Percentiles rank a stretch among this genome's conserved stretches.
Evolutionary conservation across 2,329 filamentous ascomycete species (phyloP).

Genomic region (Xylaria sp.): DNA sequence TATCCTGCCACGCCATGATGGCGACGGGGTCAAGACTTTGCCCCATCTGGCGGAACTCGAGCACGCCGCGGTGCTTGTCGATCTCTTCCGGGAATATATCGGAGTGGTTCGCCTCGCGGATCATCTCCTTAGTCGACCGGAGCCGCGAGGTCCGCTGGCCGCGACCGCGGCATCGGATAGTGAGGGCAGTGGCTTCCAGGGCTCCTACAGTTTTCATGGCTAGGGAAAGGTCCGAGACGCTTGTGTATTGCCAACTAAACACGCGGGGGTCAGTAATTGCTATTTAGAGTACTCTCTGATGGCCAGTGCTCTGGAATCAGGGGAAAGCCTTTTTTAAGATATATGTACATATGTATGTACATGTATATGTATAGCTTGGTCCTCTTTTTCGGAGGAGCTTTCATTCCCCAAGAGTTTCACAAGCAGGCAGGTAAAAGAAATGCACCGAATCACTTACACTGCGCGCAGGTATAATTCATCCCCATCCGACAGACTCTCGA

Average conservation of each 20-base stretch:
- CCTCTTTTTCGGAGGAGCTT: no score
- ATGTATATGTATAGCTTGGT: no score
- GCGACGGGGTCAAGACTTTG: slow-evolving; percentile 21
- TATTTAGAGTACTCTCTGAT: not conserved
- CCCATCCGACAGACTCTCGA: not conserved
- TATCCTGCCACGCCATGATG: slow-evolving; percentile 22
- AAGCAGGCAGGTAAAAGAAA: not conserved
- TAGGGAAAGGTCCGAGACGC: slow-evolving; percentile 15
- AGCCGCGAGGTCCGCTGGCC: slow-evolving; percentile 8
- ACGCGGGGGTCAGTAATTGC: not conserved
- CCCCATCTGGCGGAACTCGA: slow-evolving; percentile 41
- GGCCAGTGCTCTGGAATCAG: not conserved
- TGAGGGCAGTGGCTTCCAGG: not conserved
- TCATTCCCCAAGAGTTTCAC: not conserved
- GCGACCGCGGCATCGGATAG: slow-evolving; percentile 28
- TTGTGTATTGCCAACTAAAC: slow-evolving; percentile 28
- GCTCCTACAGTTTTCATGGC: slow-evolving; percentile 12
- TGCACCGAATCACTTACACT: not conserved
- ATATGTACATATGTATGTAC: no score
- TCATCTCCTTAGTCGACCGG: not conserved
- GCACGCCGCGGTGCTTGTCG: slow-evolving; percentile 36
- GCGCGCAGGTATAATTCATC: slow-evolving; percentile 27
- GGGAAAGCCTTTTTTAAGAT: no score
- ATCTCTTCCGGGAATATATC: slow-evolving; percentile 13
- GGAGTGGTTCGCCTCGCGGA: not conserved